Evolutionary conservation across 164 flowering plant genomes (phyloP).

Genomic region (Protea cynaroides): DNA sequence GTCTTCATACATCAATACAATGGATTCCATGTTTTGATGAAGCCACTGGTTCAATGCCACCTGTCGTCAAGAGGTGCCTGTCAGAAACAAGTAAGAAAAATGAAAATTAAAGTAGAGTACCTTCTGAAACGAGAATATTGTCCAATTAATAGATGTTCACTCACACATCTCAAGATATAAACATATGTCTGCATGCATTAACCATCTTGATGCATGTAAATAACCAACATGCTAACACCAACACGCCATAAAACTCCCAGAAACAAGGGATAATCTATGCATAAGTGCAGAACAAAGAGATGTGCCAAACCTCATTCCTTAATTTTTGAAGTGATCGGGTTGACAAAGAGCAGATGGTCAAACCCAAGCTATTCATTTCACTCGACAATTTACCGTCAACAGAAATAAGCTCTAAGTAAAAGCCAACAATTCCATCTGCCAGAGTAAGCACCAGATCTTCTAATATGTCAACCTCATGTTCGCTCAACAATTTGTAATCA

Average conservation of each 20-base stretch:
- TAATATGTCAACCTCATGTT: slow-evolving; percentile 60
- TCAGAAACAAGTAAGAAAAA: not conserved
- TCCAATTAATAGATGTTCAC: no score
- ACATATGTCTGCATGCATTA: not conserved
- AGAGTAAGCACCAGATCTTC: slow-evolving; percentile 85
- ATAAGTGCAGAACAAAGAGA: not conserved
- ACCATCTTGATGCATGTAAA: not conserved
- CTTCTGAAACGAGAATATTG: not conserved
- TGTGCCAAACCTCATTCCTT: slow-evolving; percentile 76
- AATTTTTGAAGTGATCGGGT: slow-evolving; percentile 82
- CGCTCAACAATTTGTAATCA: slow-evolving; percentile 42
- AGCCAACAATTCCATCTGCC: slow-evolving; percentile 80
- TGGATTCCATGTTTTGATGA: slow-evolving; percentile 72
- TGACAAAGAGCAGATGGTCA: slow-evolving; percentile 64
- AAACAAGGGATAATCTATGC: not conserved
- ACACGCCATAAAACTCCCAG: not conserved
- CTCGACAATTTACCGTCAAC: slow-evolving; percentile 71
- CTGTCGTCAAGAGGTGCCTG: slow-evolving; percentile 29
- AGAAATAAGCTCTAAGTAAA: slow-evolving; percentile 84
- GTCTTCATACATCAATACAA: slow-evolving; percentile 89
- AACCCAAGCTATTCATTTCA: slow-evolving; percentile 52
- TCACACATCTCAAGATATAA: not conserved
- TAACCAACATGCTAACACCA: not conserved
- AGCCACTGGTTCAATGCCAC: slow-evolving; percentile 79
- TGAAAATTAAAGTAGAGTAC: not conserved